Percentiles rank a stretch among this genome's conserved stretches.
Conservation (phyloP, 2,329 filamentous ascomycete genomes). For the Calcarisporium arbuscula region DNA sequence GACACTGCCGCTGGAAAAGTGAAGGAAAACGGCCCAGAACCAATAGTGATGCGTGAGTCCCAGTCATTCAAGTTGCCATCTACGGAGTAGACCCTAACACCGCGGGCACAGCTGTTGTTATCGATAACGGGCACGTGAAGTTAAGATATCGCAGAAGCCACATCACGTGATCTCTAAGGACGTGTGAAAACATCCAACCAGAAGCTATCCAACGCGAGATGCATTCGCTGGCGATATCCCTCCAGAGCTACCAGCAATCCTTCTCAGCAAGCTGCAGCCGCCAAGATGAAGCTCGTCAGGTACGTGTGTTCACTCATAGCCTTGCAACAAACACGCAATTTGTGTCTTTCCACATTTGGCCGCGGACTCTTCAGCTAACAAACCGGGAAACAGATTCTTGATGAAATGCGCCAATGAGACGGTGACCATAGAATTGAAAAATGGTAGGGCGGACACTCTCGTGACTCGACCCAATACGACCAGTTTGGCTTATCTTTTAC, state of each 20-base stretch:
- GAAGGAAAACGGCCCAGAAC: too few relatives aligned
- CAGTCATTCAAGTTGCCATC: too few relatives aligned
- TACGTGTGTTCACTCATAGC: constrained; percentile 39
- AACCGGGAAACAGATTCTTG: constrained; percentile 63
- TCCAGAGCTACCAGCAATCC: constrained; percentile 6
- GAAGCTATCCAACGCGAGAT: too few relatives aligned
- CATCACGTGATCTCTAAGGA: constrained; percentile 6
- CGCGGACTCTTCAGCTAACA: constrained; percentile 19
- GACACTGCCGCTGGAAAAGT: too few relatives aligned
- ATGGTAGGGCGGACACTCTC: too few relatives aligned
- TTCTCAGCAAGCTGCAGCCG: constrained; percentile 14
- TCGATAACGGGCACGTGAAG: too few relatives aligned
- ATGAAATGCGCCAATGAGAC: constrained; percentile 99
- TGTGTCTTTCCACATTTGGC: too few relatives aligned
- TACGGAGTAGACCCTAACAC: too few relatives aligned
- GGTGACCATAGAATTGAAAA: constrained; percentile 96
- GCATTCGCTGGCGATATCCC: constrained; percentile 4
- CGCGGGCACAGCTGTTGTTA: too few relatives aligned
- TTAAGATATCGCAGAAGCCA: too few relatives aligned
- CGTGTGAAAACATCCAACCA: too few relatives aligned
- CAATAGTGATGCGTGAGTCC: too few relatives aligned
- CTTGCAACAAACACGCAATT: background rate
- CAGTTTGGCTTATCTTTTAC: background rate
- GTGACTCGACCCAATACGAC: constrained; percentile 4
- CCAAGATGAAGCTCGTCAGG: constrained; percentile 94